Evolutionary conservation across 805 yeast species (phyloP).

Genomic region (Starmerella floris): DNA sequence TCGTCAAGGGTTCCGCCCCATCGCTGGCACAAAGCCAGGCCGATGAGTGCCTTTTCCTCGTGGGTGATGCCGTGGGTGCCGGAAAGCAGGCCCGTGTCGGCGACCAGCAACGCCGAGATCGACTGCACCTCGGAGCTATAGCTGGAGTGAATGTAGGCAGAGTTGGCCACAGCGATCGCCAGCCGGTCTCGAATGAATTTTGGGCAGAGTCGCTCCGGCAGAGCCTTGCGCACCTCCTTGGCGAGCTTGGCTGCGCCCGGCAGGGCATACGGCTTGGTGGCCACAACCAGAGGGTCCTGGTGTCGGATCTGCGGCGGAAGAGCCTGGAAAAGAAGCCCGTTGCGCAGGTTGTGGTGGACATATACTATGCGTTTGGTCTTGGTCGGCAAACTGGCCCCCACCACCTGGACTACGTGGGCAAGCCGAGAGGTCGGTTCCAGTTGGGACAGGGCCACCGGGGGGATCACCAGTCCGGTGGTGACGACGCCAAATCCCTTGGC

Average conservation of each 20-base stretch:
- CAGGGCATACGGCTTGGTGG: constrained; percentile 62
- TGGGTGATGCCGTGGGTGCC: constrained; percentile 68
- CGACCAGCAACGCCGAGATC: constrained; percentile 57
- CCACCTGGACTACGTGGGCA: constrained; percentile 5
- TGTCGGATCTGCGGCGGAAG: constrained; percentile 44
- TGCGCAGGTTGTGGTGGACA: constrained; percentile 67
- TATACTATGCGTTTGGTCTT: constrained; percentile 35
- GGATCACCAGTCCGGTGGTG: constrained; percentile 10
- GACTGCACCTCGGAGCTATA: constrained; percentile 68
- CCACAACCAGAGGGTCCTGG: constrained; percentile 57
- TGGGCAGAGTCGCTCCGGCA: constrained; percentile 47
- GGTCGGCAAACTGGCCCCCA: constrained; percentile 4
- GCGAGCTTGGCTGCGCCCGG: constrained; percentile 45
- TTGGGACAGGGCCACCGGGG: not conserved
- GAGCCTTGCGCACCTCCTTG: constrained; percentile 40
- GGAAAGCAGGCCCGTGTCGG: constrained; percentile 60
- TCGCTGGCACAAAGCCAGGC: constrained; percentile 60
- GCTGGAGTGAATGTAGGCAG: constrained; percentile 64
- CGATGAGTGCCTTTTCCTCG: constrained; percentile 54
- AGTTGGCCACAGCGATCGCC: constrained; percentile 57
- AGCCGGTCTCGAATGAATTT: constrained; percentile 43
- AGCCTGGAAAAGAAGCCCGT: constrained; percentile 55
- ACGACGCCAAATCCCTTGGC: constrained; percentile 1
- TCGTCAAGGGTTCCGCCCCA: constrained; percentile 58
- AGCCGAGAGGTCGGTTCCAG: constrained; percentile 1